Evolutionary conservation across 176 grass and related monocot species (phyloP).

Genomic region (Metroxylon sagu): DNA sequence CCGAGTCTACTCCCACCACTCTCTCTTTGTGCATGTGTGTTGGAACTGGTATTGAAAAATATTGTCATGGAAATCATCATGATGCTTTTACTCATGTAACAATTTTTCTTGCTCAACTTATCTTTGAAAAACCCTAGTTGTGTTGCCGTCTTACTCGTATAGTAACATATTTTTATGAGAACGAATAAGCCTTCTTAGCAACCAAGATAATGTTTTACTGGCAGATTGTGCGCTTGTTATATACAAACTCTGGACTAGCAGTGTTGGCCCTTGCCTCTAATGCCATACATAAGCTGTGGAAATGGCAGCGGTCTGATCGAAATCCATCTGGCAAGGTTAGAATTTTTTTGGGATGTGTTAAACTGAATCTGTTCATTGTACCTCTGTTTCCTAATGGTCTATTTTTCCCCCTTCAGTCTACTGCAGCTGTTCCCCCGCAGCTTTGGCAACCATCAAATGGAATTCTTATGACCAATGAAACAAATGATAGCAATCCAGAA

Average conservation of each 20-base stretch:
- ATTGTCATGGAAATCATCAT: too few species aligned
- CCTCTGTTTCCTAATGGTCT: neutral
- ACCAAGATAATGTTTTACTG: slow-evolving; percentile 4
- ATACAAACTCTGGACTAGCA: slow-evolving; percentile 84
- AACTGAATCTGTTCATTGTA: too few species aligned
- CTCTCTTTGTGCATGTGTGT: too few species aligned
- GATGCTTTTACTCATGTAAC: too few species aligned
- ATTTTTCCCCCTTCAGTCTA: slow-evolving; percentile 45
- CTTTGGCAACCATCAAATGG: slow-evolving; percentile 96
- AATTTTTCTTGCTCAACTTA: too few species aligned
- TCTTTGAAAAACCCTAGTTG: too few species aligned
- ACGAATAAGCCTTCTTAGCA: too few species aligned
- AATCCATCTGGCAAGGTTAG: slow-evolving; percentile 93
- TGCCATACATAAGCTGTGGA: slow-evolving; percentile 98
- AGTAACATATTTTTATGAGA: too few species aligned
- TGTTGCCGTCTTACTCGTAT: too few species aligned
- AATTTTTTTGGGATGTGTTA: neutral
- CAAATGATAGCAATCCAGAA: slow-evolving; percentile 77
- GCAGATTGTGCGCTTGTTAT: slow-evolving; percentile 83
- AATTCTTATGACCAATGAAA: slow-evolving; percentile 93
- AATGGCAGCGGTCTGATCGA: slow-evolving; percentile 81
- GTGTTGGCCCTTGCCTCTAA: slow-evolving; percentile 82
- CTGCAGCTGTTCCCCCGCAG: slow-evolving; percentile 66
- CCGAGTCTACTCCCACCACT: too few species aligned
- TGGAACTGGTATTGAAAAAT: too few species aligned